Conservation (phyloP, 305 asterid species). For the Fraxinus baroniana region DNA sequence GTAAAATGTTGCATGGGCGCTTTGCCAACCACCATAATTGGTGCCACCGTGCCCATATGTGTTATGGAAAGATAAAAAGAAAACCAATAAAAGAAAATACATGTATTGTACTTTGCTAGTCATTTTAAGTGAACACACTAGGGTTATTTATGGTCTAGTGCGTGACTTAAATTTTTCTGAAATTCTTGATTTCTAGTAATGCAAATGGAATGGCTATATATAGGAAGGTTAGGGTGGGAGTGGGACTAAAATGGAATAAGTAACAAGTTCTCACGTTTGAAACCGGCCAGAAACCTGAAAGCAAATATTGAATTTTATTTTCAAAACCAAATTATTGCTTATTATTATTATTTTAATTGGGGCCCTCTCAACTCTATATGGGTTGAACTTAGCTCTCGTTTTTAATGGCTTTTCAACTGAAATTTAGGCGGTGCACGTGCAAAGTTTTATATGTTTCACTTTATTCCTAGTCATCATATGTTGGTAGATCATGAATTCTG, state of each 20-base stretch:
- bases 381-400: conserved; percentile 4
- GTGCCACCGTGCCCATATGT: conserved; percentile 13
- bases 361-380: conserved; percentile 7
- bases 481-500: not conserved
- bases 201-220: conserved; percentile 28
- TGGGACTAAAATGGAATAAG: conserved; percentile 10
- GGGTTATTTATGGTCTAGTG: not conserved
- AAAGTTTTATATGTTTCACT: not conserved
- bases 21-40: conserved; percentile 37
- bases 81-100: conserved; percentile 18
- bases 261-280: conserved; percentile 11
- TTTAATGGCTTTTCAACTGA: conserved; percentile 7
- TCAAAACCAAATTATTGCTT: not conserved
- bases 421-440: conserved; percentile 12
- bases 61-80: conserved; percentile 23
- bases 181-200: conserved; percentile 1
- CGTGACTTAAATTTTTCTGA: too few relatives aligned
- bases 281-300: not conserved
- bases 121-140: conserved; percentile 17
- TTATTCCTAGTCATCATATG: too few relatives aligned
- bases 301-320: not conserved
- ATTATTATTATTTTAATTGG: not conserved
- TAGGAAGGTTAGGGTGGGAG: conserved; percentile 19
- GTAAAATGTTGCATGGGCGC: conserved; percentile 63
- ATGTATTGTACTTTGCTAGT: conserved; percentile 4